Evolutionary conservation across 2,329 filamentous ascomycete species (phyloP), one percentile per base, ranked within the genome.

Genomic region (Neofusicoccum kwambonambiense): DNA sequence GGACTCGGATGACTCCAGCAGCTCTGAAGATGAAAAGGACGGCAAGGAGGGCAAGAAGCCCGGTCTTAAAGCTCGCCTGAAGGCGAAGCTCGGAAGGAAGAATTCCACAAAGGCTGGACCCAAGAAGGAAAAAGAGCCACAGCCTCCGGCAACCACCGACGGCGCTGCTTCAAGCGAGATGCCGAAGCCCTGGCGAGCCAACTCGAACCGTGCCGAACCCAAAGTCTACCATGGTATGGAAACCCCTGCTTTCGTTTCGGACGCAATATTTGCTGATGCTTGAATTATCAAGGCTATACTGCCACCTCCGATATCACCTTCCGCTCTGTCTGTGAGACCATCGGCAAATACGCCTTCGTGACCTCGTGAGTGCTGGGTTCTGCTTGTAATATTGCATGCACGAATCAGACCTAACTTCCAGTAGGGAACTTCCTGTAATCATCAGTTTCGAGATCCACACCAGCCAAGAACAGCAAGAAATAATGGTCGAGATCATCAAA

Each of bases 401-500:
- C n/a, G 35, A 17, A n/a, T 19, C 13, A 35, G 17, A n/a, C 3
- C 45, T 62, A 27, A 64, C 34, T 42, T 17, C 12, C 5, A 8
- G 6, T 37, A 64, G 63, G 73, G 86, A 90, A 61, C 81, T 97
- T 19, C 95, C 95, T 0, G 81, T 99, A 44, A 96, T 98, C 65
- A 87, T 98, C 69, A 97, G 93, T 75, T 83, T 98, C 5, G 95
- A 99, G 77, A 91, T 98, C 0, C 94, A 98, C 76, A 90, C 92
- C 13, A 87, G 89, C 67, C 80, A 84, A 1, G 87, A 91, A 62
- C 94, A 98, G 76, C 95, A 99, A 76, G 88, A 92, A 68, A 85
- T 90, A 58, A 97, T 98, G 91, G 93, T 97, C 11, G 86, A 91
- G 64, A 96, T 98, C 68, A 97, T 99, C 90, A 88, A 88, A 69